These are phyloP conservation scores for Priceomyces melissophilus DNA, from an alignment of 805 yeast genomes.

Conservation along the genomic window DNA sequence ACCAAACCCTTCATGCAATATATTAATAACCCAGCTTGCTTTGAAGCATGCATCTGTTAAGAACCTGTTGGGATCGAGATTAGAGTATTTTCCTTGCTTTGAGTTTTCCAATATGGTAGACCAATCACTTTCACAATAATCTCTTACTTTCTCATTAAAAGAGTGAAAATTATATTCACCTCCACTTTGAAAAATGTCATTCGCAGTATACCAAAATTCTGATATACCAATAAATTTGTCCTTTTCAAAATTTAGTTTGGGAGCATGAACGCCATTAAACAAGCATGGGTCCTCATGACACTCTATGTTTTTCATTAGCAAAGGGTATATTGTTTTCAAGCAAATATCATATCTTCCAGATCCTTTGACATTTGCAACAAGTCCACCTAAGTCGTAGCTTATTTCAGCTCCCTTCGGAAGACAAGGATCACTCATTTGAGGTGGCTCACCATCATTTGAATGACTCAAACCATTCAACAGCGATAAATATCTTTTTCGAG, in stretches of 20 bases:
- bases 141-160: slow-evolving; percentile 62
- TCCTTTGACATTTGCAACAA: slow-evolving; percentile 56
- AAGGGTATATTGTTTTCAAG: slow-evolving; percentile 65
- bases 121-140: slow-evolving; percentile 82
- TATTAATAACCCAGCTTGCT: slow-evolving; percentile 88
- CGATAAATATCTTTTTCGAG: slow-evolving; percentile 67
- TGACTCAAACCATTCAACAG: slow-evolving; percentile 42
- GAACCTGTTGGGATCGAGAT: slow-evolving; percentile 47
- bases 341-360: slow-evolving; percentile 79
- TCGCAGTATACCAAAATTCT: slow-evolving; percentile 96
- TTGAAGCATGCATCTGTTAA: slow-evolving; percentile 84
- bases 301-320: slow-evolving; percentile 73
- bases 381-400: slow-evolving; percentile 46
- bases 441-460: slow-evolving; percentile 10
- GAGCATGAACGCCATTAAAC: slow-evolving; percentile 94
- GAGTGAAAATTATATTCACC: slow-evolving; percentile 79
- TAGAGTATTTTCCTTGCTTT: slow-evolving; percentile 55
- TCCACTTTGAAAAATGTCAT: slow-evolving; percentile 83
- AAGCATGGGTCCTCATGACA: slow-evolving; percentile 87
- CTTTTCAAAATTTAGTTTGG: slow-evolving; percentile 70
- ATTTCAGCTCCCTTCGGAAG: slow-evolving; percentile 60
- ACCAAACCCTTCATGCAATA: slow-evolving; percentile 89
- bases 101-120: slow-evolving; percentile 43
- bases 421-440: slow-evolving; percentile 67
- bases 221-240: slow-evolving; percentile 91